Base-by-base conservation (phyloP, 192 early-diverging fungal genomes). In the Podila minutissima region DNA sequence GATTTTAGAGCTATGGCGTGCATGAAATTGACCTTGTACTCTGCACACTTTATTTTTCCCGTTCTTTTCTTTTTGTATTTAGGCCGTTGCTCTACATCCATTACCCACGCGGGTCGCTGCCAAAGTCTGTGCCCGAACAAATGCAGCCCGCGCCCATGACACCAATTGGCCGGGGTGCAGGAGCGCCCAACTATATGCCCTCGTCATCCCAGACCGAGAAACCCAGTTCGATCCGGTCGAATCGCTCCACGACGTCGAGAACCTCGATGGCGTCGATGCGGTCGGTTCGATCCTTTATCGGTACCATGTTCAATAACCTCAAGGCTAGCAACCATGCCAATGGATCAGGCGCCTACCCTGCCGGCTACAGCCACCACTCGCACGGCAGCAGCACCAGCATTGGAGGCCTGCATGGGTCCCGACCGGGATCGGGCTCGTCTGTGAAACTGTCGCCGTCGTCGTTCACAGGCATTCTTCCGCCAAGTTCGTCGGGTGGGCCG, bases 321-420 rank as follows among this genome's bases (percentile, higher is more conserved):
- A 72, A 73, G n/a, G 64, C 66, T 17, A 53, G 63, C 3, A 60
- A 67, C 9, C 37, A 62, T 22, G 64, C 59, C 15, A 62, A 58
- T 31, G 74, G 74, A 15, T 69, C 60, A 20, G 62, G 62, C 0
- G 50, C 35, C 19, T 81, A 81, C 51, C 71, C 77, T 29, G 33
- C 66, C 19, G 77, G 77, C 17, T 81, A 81, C 26, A 79, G 62
- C 50, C 57, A 61, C 41, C 77, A 81, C 33, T 26, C 77, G 9
- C 77, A 73, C 53, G 77, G 77, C 57, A 81, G 77, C 58, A 81
- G 66, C 3, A 81, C 66, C 49, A 81, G 77, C n/a, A 73, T 81
- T 65, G 62, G 77, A 26, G 77, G 77, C 15, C 69, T 63, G 37
- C 70, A 71, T 69, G 69, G 69, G 20, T 81, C 77, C 5, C 33